Percentiles rank a stretch among this genome's conserved stretches.
Evolutionary conservation across 176 grass and related monocot genomes (phyloP).

Genomic region (Juncus effusus): DNA sequence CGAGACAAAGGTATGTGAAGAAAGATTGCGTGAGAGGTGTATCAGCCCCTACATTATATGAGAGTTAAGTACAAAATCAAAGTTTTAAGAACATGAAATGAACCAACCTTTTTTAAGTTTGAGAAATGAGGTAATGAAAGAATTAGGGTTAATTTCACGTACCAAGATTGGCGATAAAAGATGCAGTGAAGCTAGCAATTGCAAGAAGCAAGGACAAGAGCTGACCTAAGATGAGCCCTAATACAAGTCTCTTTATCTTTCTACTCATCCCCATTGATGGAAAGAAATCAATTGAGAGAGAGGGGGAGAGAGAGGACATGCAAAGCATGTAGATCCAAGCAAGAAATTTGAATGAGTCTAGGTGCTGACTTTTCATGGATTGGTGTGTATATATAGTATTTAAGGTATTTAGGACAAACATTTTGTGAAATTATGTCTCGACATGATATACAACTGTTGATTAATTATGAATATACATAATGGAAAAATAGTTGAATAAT

Average conservation of each 20-base stretch:
- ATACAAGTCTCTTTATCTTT: conserved; percentile 41
- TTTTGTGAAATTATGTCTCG: too few species aligned
- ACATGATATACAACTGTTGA: too few species aligned
- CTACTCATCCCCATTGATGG: conserved; percentile 24
- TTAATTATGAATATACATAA: too few species aligned
- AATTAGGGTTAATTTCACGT: neutral
- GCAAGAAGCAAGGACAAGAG: conserved; percentile 68
- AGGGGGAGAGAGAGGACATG: neutral
- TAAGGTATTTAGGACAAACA: too few species aligned
- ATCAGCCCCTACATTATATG: conserved; percentile 46
- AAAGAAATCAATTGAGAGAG: too few species aligned
- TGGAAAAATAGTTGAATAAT: too few species aligned
- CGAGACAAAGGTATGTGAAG: conserved; percentile 56
- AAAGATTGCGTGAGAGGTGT: conserved; percentile 77
- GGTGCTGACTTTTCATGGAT: too few species aligned
- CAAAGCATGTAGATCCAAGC: too few species aligned
- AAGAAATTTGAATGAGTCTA: too few species aligned
- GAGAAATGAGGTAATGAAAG: neutral
- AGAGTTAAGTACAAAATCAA: neutral
- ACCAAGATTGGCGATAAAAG: conserved; percentile 72
- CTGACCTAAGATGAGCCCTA: conserved; percentile 66
- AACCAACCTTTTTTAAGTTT: neutral
- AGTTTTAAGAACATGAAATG: neutral
- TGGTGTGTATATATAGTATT: too few species aligned
- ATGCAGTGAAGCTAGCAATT: conserved; percentile 56